These are phyloP conservation scores for Calophaca sinica DNA, from an alignment of 306 rosid species.

Conservation along the genomic window DNA sequence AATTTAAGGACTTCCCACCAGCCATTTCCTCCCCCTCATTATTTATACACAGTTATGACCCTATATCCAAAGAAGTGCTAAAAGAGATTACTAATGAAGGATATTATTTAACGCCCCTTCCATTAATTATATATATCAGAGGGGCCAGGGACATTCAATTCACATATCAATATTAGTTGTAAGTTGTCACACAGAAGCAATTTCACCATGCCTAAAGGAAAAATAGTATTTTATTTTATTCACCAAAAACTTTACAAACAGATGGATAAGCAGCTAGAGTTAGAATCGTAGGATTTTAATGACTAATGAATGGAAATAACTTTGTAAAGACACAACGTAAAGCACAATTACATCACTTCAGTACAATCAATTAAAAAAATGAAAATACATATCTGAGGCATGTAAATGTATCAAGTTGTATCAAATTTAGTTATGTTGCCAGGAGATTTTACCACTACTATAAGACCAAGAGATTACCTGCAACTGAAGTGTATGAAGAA, in stretches of 20 bases:
- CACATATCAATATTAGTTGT: conserved; percentile 4
- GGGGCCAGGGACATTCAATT: not conserved
- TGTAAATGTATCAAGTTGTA: conserved; percentile 5
- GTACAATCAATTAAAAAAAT: conserved; percentile 29
- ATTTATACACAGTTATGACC: conserved; percentile 3
- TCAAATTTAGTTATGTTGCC: conserved; percentile 17
- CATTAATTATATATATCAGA: not conserved
- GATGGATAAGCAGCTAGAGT: conserved; percentile 5
- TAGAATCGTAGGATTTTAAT: conserved; percentile 22
- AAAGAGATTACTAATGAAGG: conserved; percentile 8
- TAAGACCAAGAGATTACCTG: conserved; percentile 63
- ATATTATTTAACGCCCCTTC: not conserved
- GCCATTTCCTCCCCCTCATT: not conserved
- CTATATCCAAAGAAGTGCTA: conserved; percentile 13
- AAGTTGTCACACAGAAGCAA: not conserved
- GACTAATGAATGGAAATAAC: conserved; percentile 30
- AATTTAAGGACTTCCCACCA: conserved; percentile 9
- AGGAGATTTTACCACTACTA: conserved; percentile 18
- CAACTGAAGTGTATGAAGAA: conserved; percentile 86
- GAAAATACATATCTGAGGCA: conserved; percentile 21
- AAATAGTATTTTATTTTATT: conserved; percentile 28
- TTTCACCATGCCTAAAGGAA: conserved; percentile 22
- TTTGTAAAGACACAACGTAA: conserved; percentile 19
- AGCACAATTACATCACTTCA: conserved; percentile 14
- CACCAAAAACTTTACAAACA: conserved; percentile 29